Evolutionary conservation across 1,284 basidiomycete genomes (phyloP).

Genomic region (Baeospora myosura): DNA sequence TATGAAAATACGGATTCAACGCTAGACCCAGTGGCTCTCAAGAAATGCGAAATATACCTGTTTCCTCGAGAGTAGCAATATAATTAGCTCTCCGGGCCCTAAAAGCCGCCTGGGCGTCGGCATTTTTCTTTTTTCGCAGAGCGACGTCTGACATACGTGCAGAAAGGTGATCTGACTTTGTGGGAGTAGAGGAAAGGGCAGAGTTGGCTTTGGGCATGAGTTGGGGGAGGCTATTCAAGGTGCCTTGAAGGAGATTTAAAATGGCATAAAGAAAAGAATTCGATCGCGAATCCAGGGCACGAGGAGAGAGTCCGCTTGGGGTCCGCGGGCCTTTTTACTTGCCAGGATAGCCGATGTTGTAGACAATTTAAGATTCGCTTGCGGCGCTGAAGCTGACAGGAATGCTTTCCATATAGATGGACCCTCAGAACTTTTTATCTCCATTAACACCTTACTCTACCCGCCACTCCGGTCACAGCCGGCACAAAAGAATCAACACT

Average conservation of each 20-base stretch:
- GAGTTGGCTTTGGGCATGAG: slow-evolving; percentile 45
- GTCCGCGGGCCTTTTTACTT: too few relatives aligned
- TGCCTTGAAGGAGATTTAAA: slow-evolving; percentile 34
- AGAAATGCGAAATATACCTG: slow-evolving; percentile 38
- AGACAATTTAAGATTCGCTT: too few relatives aligned
- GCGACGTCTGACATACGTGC: slow-evolving; percentile 41
- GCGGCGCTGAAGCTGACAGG: too few relatives aligned
- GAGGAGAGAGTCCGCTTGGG: slow-evolving; percentile 57
- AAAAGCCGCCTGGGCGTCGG: slow-evolving; percentile 69
- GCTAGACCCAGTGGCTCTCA: slow-evolving; percentile 14
- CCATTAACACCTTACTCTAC: too few relatives aligned
- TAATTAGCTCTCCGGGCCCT: slow-evolving; percentile 71
- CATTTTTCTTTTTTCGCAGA: slow-evolving; percentile 78
- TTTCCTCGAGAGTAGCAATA: slow-evolving; percentile 81
- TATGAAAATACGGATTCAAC: slow-evolving; percentile 22
- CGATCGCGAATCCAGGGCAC: slow-evolving; percentile 51
- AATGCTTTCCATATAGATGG: too few relatives aligned
- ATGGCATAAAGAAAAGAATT: slow-evolving; percentile 54
- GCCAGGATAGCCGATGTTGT: too few relatives aligned
- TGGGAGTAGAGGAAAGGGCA: slow-evolving; percentile 25
- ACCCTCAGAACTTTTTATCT: too few relatives aligned
- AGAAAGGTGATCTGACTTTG: slow-evolving; percentile 3
- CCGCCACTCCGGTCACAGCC: too few relatives aligned
- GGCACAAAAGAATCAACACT: too few relatives aligned
- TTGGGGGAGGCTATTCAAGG: slow-evolving; percentile 21